These are phyloP conservation scores for Phytophthora podocarpi DNA, from an alignment of 352 stramenopile species.

Conservation along the genomic window DNA sequence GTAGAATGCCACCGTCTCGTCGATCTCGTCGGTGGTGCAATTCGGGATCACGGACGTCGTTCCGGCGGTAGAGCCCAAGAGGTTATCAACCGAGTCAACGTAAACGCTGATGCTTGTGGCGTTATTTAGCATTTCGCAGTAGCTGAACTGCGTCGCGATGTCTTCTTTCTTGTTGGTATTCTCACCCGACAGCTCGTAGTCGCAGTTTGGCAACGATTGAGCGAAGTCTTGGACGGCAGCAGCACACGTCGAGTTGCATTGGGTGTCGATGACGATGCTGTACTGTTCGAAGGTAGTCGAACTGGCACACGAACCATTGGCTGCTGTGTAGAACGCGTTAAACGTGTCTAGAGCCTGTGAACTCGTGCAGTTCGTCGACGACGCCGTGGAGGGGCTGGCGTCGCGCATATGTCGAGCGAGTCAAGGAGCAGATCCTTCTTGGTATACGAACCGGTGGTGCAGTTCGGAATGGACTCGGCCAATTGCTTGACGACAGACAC, in stretches of 20 bases:
- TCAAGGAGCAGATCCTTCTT: constrained; percentile 12
- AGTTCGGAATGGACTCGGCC: constrained; percentile 23
- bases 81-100: constrained; percentile 6
- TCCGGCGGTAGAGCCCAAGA: constrained; percentile 1
- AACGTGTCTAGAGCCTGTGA: constrained; percentile 10
- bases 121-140: constrained; percentile 15
- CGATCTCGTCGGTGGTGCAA: constrained; percentile 16
- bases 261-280: constrained; percentile 35
- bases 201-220: constrained; percentile 30
- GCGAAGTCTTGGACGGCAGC: constrained; percentile 20
- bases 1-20: constrained; percentile 16
- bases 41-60: constrained; percentile 6
- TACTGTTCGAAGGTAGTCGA: constrained; percentile 29
- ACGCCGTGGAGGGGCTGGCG: constrained; percentile 23
- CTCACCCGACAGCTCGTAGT: constrained; percentile 28
- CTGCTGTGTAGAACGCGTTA: constrained; percentile 13
- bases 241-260: constrained; percentile 36
- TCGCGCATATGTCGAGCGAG: constrained; percentile 23
- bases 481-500: constrained; percentile 14
- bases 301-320: constrained; percentile 10
- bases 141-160: constrained; percentile 14
- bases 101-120: constrained; percentile 17
- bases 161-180: constrained; percentile 41
- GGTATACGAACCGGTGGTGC: constrained; percentile 14
- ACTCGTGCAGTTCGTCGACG: constrained; percentile 25